Evolutionary conservation across 768 basidiomycete species (phyloP).

Genomic region (Termitomyces titanicus): DNA sequence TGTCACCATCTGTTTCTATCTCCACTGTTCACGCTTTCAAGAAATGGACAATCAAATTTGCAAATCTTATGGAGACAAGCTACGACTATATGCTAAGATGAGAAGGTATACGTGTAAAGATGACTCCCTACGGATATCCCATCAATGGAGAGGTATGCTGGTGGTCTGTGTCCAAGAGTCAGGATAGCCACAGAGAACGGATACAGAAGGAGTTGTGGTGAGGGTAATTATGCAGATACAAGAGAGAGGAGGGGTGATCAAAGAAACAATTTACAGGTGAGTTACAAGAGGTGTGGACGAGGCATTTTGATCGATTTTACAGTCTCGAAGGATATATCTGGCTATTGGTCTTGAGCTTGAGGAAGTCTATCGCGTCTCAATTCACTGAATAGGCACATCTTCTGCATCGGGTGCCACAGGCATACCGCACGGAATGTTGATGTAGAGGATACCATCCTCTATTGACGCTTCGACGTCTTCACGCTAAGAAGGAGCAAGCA

Average conservation of each 20-base stretch:
- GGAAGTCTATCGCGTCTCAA: slow-evolving; percentile 9
- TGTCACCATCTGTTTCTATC: neutral
- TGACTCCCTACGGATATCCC: slow-evolving; percentile 8
- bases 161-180: neutral
- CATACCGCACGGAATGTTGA: slow-evolving; percentile 50
- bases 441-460: slow-evolving; percentile 56
- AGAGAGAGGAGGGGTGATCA: neutral
- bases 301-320: too few relatives aligned
- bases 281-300: too few relatives aligned
- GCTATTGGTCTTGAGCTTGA: neutral
- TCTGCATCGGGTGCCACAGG: slow-evolving; percentile 42
- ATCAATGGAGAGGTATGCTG: slow-evolving; percentile 1
- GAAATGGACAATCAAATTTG: neutral
- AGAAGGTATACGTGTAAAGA: slow-evolving; percentile 5
- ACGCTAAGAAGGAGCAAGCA: slow-evolving; percentile 25
- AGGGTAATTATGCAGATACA: neutral
- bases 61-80: neutral
- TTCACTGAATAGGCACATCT: slow-evolving; percentile 48
- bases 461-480: slow-evolving; percentile 52
- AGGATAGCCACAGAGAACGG: slow-evolving; percentile 4
- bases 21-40: neutral
- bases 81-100: neutral
- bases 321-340: neutral
- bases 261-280: neutral
- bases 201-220: neutral